A percentile compares a stretch with the other conserved stretches of the same genome.
These are phyloP conservation scores for Hypoxylon crocopeplum DNA, from an alignment of 495 filamentous ascomycete species.

Conservation along the genomic window DNA sequence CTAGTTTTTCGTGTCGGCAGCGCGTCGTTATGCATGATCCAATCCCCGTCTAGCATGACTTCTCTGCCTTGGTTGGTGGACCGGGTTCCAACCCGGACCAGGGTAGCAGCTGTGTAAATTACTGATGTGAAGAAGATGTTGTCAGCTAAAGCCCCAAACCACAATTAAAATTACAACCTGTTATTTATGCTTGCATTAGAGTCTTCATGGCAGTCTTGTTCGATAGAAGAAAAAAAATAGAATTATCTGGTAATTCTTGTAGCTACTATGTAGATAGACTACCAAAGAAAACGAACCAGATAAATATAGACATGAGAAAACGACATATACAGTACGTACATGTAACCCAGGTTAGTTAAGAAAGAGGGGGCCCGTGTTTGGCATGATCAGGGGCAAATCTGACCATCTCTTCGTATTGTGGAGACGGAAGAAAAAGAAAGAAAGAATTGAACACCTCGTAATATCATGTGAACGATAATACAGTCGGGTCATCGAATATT, in stretches of 20 bases:
- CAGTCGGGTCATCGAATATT: too few relatives aligned
- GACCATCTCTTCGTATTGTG: constrained; percentile 20
- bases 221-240: neutral
- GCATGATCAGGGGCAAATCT: constrained; percentile 23
- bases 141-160: constrained; percentile 4
- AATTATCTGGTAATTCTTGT: too few relatives aligned
- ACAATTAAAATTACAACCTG: constrained; percentile 30
- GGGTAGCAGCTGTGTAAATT: constrained; percentile 29
- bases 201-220: neutral
- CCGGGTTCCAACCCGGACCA: constrained; percentile 13
- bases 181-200: constrained; percentile 3
- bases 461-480: too few relatives aligned
- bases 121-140: constrained; percentile 4
- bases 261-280: too few relatives aligned
- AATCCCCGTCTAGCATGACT: constrained; percentile 24
- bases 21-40: constrained; percentile 37
- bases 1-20: constrained; percentile 34
- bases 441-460: constrained; percentile 1
- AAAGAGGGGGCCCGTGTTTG: too few relatives aligned
- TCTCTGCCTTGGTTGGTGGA: constrained; percentile 26
- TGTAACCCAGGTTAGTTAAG: too few relatives aligned
- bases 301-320: too few relatives aligned
- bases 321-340: too few relatives aligned
- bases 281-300: too few relatives aligned
- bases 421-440: constrained; percentile 7